Evolutionary conservation across 1,284 basidiomycete species (phyloP), one percentile per base, ranked within the genome.

Genomic region (Irpex lacteus): DNA sequence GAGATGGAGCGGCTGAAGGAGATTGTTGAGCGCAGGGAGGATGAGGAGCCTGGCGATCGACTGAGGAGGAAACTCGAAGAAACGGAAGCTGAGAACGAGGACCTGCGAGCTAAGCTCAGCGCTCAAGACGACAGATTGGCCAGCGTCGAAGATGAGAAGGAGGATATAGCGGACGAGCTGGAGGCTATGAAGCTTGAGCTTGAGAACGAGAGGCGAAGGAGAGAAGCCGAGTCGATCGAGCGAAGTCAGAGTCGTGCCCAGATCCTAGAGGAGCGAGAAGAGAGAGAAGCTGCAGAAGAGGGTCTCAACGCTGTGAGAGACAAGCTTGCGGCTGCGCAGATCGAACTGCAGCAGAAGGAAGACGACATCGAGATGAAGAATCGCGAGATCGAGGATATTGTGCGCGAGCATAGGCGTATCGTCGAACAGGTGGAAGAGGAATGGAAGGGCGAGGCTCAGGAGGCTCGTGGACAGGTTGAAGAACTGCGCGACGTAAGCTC

Each of bases 291-390:
- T 0, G 83, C 89, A 2, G 89, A 92, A 70, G 90, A 90, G 13
- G 89, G 89, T 67, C 73, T 93, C 61, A 92, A 92, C 69, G 81
- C 84, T 0, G 76, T 91, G 50, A 80, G 88, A 58, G 93, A 95
- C 76, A 87, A 87, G 72, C 80, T 94, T 2, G 90, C 92, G 0
- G 90, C 90, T 0, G 84, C 87, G 4, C 83, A 88, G 70, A 92
- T 95, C 66, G 91, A 94, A 74, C 76, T 94, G 34, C 90, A 92
- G 73, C 87, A 91, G 74, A 89, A 86, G 73, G 92, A 94, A 69
- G 91, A 92, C 68, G 93, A 95, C 40, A 75, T 91, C n/a, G 89
- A 91, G 62, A 80, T 87, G 73, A 87, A 89, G 80, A 81, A 83
- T 59, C 80, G 82, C 61, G 91, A 94, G 73, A 84, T 92, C 49